phyloP scores from a whole-genome alignment of 257 asterid genomes.

The Solanum microdontum region DNA sequence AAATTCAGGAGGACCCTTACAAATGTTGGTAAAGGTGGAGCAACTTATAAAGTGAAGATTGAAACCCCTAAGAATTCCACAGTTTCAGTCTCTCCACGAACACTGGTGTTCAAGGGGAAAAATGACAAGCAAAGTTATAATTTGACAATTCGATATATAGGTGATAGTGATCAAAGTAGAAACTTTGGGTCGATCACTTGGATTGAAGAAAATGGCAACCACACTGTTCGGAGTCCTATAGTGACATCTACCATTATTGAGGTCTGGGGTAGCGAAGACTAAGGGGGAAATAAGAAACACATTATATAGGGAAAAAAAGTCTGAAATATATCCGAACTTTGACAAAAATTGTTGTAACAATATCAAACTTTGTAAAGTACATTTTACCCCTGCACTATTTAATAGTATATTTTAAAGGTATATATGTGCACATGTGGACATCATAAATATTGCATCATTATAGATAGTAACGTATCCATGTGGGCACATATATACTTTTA shows the following conservation, averaged over 20 bases:
- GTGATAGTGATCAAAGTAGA: background rate
- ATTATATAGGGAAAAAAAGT: too few species aligned
- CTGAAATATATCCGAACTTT: too few species aligned
- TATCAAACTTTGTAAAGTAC: too few species aligned
- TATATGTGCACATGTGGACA: too few species aligned
- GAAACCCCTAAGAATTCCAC: background rate
- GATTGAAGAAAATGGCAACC: conserved; percentile 17
- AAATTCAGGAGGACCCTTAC: background rate
- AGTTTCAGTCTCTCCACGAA: background rate
- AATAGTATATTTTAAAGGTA: too few species aligned
- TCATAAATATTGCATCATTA: too few species aligned
- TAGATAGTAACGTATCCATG: too few species aligned
- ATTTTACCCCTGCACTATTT: too few species aligned
- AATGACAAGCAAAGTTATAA: background rate
- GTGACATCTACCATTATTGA: background rate
- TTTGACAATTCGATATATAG: background rate
- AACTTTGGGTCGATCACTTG: background rate
- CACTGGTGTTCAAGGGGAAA: background rate
- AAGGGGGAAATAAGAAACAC: background rate
- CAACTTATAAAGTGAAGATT: background rate
- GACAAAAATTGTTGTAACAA: too few species aligned
- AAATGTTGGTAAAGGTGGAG: background rate
- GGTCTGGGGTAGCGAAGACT: background rate
- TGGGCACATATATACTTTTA: too few species aligned
- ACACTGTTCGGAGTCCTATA: conserved; percentile 32